phyloP scores from a whole-genome alignment of 2,329 filamentous ascomycete species.

The Simplicillium sp. region DNA sequence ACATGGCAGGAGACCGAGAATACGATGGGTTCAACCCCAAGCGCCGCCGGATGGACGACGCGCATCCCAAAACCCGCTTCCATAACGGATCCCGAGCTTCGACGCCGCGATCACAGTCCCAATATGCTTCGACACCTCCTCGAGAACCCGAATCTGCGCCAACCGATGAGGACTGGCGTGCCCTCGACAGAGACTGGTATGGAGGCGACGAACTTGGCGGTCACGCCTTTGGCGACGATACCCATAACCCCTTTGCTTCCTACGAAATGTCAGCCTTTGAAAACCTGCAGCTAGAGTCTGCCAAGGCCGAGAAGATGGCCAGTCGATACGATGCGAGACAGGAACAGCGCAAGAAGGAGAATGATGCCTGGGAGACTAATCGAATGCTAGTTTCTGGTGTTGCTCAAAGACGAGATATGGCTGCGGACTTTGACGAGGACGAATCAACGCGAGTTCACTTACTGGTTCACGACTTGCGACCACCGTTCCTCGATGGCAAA shows the following conservation, averaged over 20 bases:
- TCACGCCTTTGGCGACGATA: conserved; percentile 80
- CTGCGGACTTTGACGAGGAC: conserved; percentile 81
- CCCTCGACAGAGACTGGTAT: conserved; percentile 89
- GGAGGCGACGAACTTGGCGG: conserved; percentile 72
- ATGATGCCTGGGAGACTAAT: conserved; percentile 97
- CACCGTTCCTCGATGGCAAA: conserved; percentile 88
- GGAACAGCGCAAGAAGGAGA: conserved; percentile 83
- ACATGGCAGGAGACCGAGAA: conserved; percentile 25
- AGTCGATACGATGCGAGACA: conserved; percentile 59
- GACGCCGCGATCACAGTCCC: conserved; percentile 23
- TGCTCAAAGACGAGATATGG: conserved; percentile 76
- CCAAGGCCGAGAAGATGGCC: conserved; percentile 70
- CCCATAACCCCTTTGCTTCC: conserved; percentile 83
- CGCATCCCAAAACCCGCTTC: conserved; percentile 16
- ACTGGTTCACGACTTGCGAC: conserved; percentile 84
- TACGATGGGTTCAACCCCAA: conserved; percentile 29
- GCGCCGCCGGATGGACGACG: conserved; percentile 25
- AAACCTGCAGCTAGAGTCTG: conserved; percentile 66
- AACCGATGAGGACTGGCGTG: conserved; percentile 59
- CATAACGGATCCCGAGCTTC: conserved; percentile 22
- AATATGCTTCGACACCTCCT: conserved; percentile 30
- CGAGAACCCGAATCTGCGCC: conserved; percentile 43
- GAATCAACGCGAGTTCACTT: conserved; percentile 84
- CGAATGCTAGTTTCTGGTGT: conserved; percentile 96
- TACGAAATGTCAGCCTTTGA: conserved; percentile 68